Percentiles rank a stretch among this genome's conserved stretches.
phyloP scores from a whole-genome alignment of 768 basidiomycete genomes.

The Amanita thiersii region DNA sequence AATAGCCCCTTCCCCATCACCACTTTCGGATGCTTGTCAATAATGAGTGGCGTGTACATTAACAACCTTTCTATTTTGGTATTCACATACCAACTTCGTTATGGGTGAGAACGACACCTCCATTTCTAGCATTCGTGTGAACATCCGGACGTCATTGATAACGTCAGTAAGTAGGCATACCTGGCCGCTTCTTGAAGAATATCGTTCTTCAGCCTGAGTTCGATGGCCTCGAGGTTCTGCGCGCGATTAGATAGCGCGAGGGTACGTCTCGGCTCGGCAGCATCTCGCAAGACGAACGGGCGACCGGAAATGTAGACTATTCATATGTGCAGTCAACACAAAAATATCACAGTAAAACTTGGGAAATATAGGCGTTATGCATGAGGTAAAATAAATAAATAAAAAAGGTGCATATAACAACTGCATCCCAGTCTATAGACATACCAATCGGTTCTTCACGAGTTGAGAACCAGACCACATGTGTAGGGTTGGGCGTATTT shows the following conservation, averaged over 20 bases:
- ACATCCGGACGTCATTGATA: neutral
- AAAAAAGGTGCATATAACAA: neutral
- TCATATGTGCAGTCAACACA: neutral
- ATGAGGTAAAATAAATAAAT: neutral
- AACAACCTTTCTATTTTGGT: neutral
- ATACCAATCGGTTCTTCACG: slow-evolving; percentile 90
- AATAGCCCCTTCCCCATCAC: slow-evolving; percentile 71
- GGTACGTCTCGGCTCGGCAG: slow-evolving; percentile 72
- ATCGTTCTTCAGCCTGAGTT: slow-evolving; percentile 80
- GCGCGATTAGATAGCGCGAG: slow-evolving; percentile 85
- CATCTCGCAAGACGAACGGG: slow-evolving; percentile 89
- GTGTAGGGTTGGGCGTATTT: slow-evolving; percentile 50
- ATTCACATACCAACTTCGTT: slow-evolving; percentile 73
- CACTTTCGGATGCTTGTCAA: slow-evolving; percentile 31
- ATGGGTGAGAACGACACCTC: slow-evolving; percentile 87
- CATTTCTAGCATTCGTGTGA: slow-evolving; percentile 51
- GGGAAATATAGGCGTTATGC: slow-evolving; percentile 10
- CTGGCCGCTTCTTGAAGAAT: slow-evolving; percentile 78
- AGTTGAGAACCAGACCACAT: slow-evolving; percentile 94
- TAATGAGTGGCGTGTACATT: neutral
- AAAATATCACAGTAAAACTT: slow-evolving; percentile 1
- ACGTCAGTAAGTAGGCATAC: slow-evolving; percentile 24
- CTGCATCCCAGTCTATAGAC: neutral
- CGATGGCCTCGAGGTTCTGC: slow-evolving; percentile 91
- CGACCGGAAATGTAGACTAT: slow-evolving; percentile 83